These are phyloP conservation scores for Calophaca sinica DNA, from an alignment of 306 rosid genomes.

Conservation along the genomic window DNA sequence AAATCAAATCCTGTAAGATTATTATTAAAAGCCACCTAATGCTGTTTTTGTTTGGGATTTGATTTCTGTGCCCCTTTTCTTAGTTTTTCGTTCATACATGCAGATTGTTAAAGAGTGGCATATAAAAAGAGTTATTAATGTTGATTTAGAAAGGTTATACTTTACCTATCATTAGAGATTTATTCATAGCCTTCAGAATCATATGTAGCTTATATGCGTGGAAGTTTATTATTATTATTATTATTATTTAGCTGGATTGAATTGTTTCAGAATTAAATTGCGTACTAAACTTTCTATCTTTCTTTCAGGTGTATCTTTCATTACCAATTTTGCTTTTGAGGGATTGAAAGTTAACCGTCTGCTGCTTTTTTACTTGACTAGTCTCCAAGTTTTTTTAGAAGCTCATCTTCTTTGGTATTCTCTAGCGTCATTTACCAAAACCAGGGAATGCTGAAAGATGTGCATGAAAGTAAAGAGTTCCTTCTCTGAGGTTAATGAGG, in stretches of 20 bases:
- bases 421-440: constrained; percentile 51
- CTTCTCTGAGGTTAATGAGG: constrained; percentile 53
- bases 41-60: constrained; percentile 23
- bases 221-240: background rate
- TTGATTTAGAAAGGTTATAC: background rate
- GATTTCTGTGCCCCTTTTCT: background rate
- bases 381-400: constrained; percentile 19
- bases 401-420: constrained; percentile 36
- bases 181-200: background rate
- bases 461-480: constrained; percentile 65
- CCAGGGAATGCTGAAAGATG: constrained; percentile 98
- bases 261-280: constrained; percentile 6
- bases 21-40: constrained; percentile 20
- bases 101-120: constrained; percentile 21
- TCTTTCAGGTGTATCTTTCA: constrained; percentile 51
- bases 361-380: constrained; percentile 27
- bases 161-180: background rate
- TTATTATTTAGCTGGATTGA: background rate
- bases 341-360: constrained; percentile 44
- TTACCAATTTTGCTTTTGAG: constrained; percentile 11
- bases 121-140: constrained; percentile 8
- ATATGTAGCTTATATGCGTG: background rate
- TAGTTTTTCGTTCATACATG: background rate
- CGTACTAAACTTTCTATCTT: constrained; percentile 19
- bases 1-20: background rate